Evolutionary conservation across 441 rosid species (phyloP), one percentile per base, ranked within the genome.

Genomic region (Erysimum pusillum): DNA sequence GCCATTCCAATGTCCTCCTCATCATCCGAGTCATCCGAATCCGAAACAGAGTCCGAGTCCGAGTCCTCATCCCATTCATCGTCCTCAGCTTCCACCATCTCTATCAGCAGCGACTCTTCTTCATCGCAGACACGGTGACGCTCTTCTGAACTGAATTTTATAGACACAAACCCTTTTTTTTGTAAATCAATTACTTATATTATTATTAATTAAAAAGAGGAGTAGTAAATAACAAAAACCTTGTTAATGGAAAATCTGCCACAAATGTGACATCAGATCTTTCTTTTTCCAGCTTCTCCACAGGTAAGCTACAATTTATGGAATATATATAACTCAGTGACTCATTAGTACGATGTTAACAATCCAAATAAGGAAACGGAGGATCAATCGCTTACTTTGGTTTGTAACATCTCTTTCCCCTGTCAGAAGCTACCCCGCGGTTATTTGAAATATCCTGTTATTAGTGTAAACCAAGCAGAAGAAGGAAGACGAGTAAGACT

Each of bases 251-350:
- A 58, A 71, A 77, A 51, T 72, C 69, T 15, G 73, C 77, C 36
- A 78, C 69, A 51, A 78, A 52, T 42, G 63, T 71, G 3, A 78
- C 58, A 52, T 35, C 81, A 20, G 77, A 20, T 51, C 77, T 65
- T 66, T 78, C 77, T 78, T 72, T 64, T 66, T 66, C 60, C 69
- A 77, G 77, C 73, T 31, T 77, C 56, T 71, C 74, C 32, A 78
- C 6, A 34, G 77, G 77, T 34, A 72, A 51, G 11, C 75, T 69
- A 68, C 36, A 44, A 53, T 15, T 17, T 7, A 57, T 28, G 7
- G 22, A 54, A 46, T 35, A n/a, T n/a, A n/a, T n/a, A 18, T 38
- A 36, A 36, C 35, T 48, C 42, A 41, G 63, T 14, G 14, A 49
- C 7, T 36, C 22, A 28, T 25, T 53, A 22, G 57, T 52, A 53